Base-by-base conservation (phyloP, 169 alveolate species). In the Cryptosporidium andersoni region DNA sequence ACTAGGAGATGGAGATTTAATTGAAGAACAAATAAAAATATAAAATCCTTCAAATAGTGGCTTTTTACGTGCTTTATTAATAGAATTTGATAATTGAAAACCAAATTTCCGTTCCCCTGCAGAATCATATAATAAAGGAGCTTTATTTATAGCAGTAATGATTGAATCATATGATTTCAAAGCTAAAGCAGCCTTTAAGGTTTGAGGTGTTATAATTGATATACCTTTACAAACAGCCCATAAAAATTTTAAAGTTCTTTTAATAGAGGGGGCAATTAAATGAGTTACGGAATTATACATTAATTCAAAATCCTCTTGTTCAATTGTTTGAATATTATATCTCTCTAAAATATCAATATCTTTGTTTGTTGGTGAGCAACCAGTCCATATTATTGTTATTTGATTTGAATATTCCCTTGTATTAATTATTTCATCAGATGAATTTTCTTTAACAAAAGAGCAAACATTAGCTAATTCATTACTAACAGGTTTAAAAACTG, bases 141-240 rank as follows among this genome's bases (percentile, higher is more conserved):
- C 51, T 68, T 58, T 58, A 25, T n/a, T 74, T 5, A 67, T 39
- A 4, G 12, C 51, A 11, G 47, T 62, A 34, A 25, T 74, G 25
- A 5, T 58, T 37, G 37, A 16, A 4, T 64, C 16, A 4, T 7
- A 1, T 5, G 63, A 9, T 8, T 16, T 53, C 2, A 55, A 66
- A 60, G 14, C 45, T 11, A 74, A 43, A 25, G 60, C 60, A 3
- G 16, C 16, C 25, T 58, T 74, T 45, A 74, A 14, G 9, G 74
- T 74, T 25, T 14, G 6, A n/a, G 85, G 85, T 2, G 85, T 58
- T 56, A 74, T 74, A 16, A 74, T 74, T 4, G 85, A 68, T 14
- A 74, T 34, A 45, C 85, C 85, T 12, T 58, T 74, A 5, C 64
- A 58, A 40, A 74, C 64, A 58, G 85, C 85, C 85, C 85, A 74